Evolutionary conservation across 768 basidiomycete species (phyloP).

Genomic region (Macrolepiota dolichaula): DNA sequence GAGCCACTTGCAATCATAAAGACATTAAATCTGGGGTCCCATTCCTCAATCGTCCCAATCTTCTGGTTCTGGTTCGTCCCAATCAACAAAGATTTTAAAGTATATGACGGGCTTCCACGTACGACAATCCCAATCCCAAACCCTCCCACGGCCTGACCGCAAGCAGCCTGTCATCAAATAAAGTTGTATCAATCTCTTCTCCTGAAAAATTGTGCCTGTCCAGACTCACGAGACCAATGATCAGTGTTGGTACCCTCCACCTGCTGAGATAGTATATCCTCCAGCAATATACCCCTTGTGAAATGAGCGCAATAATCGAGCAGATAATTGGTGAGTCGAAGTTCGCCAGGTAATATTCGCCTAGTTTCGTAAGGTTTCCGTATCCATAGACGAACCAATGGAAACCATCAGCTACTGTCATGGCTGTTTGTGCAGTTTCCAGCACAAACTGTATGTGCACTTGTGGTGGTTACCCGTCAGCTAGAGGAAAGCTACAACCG

Average conservation of each 20-base stretch:
- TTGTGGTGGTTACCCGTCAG: not conserved
- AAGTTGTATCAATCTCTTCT: not conserved
- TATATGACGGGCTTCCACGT: not conserved
- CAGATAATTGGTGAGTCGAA: conserved; percentile 11
- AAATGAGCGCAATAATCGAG: conserved; percentile 8
- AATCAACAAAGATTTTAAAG: not conserved
- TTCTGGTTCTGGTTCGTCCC: conserved; percentile 2
- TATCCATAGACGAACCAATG: conserved; percentile 14
- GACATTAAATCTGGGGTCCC: not conserved
- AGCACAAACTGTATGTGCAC: conserved; percentile 5
- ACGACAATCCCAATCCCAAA: conserved; percentile 10
- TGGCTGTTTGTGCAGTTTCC: conserved; percentile 3
- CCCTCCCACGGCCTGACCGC: conserved; percentile 2
- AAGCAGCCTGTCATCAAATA: not conserved
- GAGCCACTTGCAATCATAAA: conserved; percentile 6
- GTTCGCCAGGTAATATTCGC: conserved; percentile 10
- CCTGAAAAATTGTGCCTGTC: not conserved
- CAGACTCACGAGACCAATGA: conserved; percentile 4
- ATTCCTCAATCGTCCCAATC: conserved; percentile 3
- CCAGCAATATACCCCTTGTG: conserved; percentile 12
- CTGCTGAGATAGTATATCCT: conserved; percentile 6
- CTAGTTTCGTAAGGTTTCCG: conserved; percentile 2
- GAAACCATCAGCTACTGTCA: conserved; percentile 10
- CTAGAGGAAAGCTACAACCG: too few relatives aligned
- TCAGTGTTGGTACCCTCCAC: not conserved